Evolutionary conservation across 306 rosid genomes (phyloP), one percentile per base, ranked within the genome.

Genomic region (Purshia tridentata): DNA sequence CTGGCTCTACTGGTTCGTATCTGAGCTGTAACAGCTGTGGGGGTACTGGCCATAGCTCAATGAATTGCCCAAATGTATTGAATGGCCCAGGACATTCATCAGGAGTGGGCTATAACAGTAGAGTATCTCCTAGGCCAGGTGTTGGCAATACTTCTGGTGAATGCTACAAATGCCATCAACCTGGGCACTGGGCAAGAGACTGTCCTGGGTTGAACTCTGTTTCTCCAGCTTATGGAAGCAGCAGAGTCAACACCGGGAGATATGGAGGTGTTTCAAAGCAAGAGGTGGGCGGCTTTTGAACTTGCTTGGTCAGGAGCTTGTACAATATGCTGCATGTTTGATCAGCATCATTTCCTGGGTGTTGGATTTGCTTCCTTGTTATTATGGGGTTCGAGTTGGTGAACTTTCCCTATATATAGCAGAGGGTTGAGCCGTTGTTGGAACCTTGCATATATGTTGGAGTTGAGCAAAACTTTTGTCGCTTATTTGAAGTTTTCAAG

Each of bases 131-230:
- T 45, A 92, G 84, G 61, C 77, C 81, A 4, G 71, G 80, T 53
- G 76, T 54, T 47, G 54, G 78, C 20, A 80, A 80, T 48, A 67
- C 10, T 20, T 54, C 92, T 41, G 84, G 87, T 20, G 91, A 85
- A 37, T 94, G 98, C 81, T 91, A 74, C 70, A 94, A 94, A 79
- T 94, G 98, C 81, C 85, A 87, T 60, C 90, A 82, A 85, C 50
- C 87, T 20, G 97, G 98, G 39, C 96, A 93, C 51, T 89, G 91
- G 92, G 92, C 96, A 9, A 86, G 80, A 75, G 92, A 93, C 78
- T 93, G 97, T 75, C 98, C 94, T 16, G 85, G 86, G 22, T 35
- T 70, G 49, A 67, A 55, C 53, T 78, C 82, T 14, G 72, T 69
- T 40, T 84, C 90, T 67, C 76, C 85, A 42, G 78, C 92, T 67